Conservation (phyloP, 345 rosid species). For the Stellera chamaejasme region DNA sequence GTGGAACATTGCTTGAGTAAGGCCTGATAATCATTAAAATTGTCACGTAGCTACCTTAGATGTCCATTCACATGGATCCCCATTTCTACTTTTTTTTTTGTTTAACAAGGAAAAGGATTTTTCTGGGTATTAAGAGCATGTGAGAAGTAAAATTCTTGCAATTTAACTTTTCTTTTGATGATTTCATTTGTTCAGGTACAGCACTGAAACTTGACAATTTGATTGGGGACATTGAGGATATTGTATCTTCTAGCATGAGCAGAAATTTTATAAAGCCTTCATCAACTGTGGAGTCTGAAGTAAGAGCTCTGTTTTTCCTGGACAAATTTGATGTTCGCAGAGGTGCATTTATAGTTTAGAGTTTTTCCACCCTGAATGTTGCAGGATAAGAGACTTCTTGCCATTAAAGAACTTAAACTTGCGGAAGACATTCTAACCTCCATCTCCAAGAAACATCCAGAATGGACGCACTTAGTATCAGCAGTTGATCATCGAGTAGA, state of each 20-base stretch:
- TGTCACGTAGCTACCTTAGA: too few relatives aligned
- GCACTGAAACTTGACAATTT: constrained; percentile 74
- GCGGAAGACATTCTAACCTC: constrained; percentile 60
- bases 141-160: too few relatives aligned
- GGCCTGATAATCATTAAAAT: too few relatives aligned
- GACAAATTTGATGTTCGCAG: constrained; percentile 3
- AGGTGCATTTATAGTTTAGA: not conserved
- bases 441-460: constrained; percentile 58
- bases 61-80: too few relatives aligned
- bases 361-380: constrained; percentile 9
- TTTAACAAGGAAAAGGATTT: too few relatives aligned
- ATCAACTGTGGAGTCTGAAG: constrained; percentile 45
- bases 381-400: constrained; percentile 54
- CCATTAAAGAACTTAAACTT: constrained; percentile 46
- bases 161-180: constrained; percentile 9
- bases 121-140: too few relatives aligned
- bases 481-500: constrained; percentile 94
- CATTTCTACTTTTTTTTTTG: too few relatives aligned
- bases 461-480: constrained; percentile 65
- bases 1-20: too few relatives aligned
- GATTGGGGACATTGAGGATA: constrained; percentile 92
- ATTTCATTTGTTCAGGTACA: constrained; percentile 54
- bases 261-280: constrained; percentile 45
- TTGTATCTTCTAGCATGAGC: constrained; percentile 59
- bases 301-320: constrained; percentile 24